Evolutionary conservation across 139 green algal species (phyloP), one percentile per base, ranked within the genome.

Genomic region (Raphidocelis subcapitata): DNA sequence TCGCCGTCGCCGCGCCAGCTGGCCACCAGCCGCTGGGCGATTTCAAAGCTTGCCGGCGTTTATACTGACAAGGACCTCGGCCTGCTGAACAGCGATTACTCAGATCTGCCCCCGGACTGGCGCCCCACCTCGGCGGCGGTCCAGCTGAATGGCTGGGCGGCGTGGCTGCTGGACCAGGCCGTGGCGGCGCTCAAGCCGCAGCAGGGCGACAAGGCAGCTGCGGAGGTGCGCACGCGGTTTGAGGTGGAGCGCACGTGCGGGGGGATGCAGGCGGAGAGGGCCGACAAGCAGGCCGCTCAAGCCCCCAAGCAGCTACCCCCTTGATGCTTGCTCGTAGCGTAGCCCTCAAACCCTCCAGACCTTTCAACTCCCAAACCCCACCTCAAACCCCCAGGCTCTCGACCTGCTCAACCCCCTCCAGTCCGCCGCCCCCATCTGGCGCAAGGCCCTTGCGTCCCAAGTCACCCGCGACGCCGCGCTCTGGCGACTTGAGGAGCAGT

Each of bases 131-230:
- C 71, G 23, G 68, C 65, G 15, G 80, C 82, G 52, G 54, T 81
- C 8, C 24, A 57, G 23, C 73, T 86, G 28, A 86, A 86, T 54
- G 62, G 51, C 12, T 86, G 77, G 77, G 81, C 81, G 1, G 26
- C 54, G 0, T 84, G 79, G 73, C 61, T 86, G 4, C 44, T 70
- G 12, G 46, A 49, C 21, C 61, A 65, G 62, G 52, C 82, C 60
- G 51, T 81, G 5, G 31, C 55, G 20, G n/a, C n/a, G n/a, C n/a
- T n/a, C n/a, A n/a, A n/a, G n/a, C 72, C 41, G 26, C 31, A 23
- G 35, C 64, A 18, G 55, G 41, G 3, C 18, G 62, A 15, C 0
- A 16, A n/a, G n/a, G n/a, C n/a, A n/a, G n/a, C n/a, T n/a, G n/a
- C n/a, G n/a, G n/a, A n/a, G n/a, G n/a, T n/a, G n/a, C n/a, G n/a